These are phyloP conservation scores for Penicillium odoratum DNA, from an alignment of 495 filamentous ascomycete genomes.

Conservation along the genomic window DNA sequence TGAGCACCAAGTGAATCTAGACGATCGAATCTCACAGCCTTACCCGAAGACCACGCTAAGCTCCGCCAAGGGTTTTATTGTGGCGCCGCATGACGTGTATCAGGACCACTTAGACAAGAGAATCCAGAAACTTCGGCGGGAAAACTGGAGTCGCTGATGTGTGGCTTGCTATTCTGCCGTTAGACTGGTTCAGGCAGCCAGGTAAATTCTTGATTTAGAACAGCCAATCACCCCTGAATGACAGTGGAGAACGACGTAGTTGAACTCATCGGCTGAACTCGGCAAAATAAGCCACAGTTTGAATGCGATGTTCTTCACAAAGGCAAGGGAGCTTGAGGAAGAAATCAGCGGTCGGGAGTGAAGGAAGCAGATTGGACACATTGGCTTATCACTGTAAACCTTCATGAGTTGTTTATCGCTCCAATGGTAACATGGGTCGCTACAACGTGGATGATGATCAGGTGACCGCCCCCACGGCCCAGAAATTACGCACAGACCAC, in stretches of 20 bases:
- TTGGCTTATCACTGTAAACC: not conserved
- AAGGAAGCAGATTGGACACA: not conserved
- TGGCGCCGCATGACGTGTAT: conserved; percentile 4
- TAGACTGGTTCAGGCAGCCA: not conserved
- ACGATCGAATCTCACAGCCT: not conserved
- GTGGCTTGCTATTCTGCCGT: not conserved
- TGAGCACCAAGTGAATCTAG: not conserved
- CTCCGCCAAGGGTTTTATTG: not conserved
- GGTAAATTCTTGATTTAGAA: not conserved
- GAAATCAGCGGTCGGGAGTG: too few species aligned
- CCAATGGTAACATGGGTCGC: not conserved
- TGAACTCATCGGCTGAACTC: not conserved
- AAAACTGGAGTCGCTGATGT: not conserved
- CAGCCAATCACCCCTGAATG: not conserved
- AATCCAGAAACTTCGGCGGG: not conserved
- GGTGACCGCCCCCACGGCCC: not conserved
- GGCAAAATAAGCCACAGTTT: not conserved
- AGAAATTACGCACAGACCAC: not conserved
- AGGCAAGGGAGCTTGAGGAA: too few species aligned
- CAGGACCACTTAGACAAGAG: not conserved
- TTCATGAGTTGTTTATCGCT: not conserved
- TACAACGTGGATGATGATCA: not conserved
- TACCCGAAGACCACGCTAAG: conserved; percentile 4
- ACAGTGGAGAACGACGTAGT: not conserved
- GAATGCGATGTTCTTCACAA: not conserved